Percentiles rank a stretch among this genome's conserved stretches.
phyloP scores from a whole-genome alignment of 768 basidiomycete species.

The Termitomyces sp. region DNA sequence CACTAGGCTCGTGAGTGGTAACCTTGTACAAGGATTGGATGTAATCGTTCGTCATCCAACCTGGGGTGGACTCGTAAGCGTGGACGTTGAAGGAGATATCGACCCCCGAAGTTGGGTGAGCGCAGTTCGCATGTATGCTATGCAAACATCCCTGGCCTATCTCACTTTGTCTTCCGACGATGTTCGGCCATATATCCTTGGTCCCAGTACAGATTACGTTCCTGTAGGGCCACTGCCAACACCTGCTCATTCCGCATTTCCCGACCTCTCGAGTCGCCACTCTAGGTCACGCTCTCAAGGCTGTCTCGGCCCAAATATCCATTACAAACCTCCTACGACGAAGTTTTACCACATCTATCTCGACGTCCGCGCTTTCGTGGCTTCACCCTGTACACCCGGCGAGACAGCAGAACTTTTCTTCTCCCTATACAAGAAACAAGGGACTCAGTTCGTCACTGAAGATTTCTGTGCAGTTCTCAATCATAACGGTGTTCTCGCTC shows the following conservation, averaged over 20 bases:
- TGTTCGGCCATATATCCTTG: conserved; percentile 33
- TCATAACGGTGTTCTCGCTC: conserved; percentile 84
- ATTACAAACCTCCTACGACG: conserved; percentile 36
- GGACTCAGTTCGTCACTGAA: conserved; percentile 85
- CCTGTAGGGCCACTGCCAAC: conserved; percentile 44
- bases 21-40: conserved; percentile 88
- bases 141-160: conserved; percentile 82
- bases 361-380: conserved; percentile 89
- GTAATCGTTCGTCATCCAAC: conserved; percentile 95
- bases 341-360: conserved; percentile 89
- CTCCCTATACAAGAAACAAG: conserved; percentile 83
- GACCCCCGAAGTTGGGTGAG: conserved; percentile 84
- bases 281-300: conserved; percentile 32
- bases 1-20: conserved; percentile 78
- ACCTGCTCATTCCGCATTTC: conserved; percentile 66
- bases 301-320: conserved; percentile 20
- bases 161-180: conserved; percentile 48
- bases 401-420: conserved; percentile 94
- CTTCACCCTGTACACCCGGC: conserved; percentile 82
- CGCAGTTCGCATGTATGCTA: conserved; percentile 85
- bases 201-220: conserved; percentile 41
- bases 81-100: conserved; percentile 82
- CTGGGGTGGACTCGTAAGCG: conserved; percentile 83
- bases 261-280: conserved; percentile 42
- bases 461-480: conserved; percentile 88